Evolutionary conservation across 225 moss, liverwort and hornwort species (phyloP), one percentile per base, ranked within the genome.

Genomic region (Marchantia paleacea): DNA sequence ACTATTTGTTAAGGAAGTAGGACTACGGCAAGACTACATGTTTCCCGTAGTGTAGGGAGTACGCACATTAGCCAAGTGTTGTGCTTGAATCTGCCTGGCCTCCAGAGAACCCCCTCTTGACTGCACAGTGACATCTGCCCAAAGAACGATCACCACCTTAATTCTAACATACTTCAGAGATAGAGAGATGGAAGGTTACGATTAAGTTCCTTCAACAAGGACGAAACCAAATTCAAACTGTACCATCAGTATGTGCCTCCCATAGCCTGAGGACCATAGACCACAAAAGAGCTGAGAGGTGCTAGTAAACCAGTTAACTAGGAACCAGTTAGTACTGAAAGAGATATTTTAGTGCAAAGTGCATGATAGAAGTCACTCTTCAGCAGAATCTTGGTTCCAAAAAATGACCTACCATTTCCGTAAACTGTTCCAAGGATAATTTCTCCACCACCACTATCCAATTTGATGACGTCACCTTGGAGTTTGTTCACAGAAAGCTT

Each of bases 61-160:
- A 82, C 81, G 52, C 83, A 92, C 89, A 82, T 87, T 60, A 83
- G 88, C 92, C 75, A 62, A 86, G 12, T 90, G 83, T 85, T 96
- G 87, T 63, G 89, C 92, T 84, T 92, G 95, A 68, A 96, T 87
- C 57, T 93, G 92, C 77, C 91, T 90, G 14, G 93, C 95, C 82
- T 89, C 82, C 72, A 96, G 84, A 52, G 92, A 86, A 15, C 95
- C 95, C 64, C 93, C 93, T n/a, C 80, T 85, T 55, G 93, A 89
- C 82, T 88, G 90, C 81, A 96, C 80, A 67, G 80, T 90, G 76
- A 92, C 93, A 67, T 90, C 92, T 90, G 54, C 55, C 28, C n/a
- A 22, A 25, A 16, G 24, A 11, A 54, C 15, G 7, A 51, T 72
- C 51, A 39, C 39, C 39, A 39, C 39, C 39, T 39, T 39, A 39